These are phyloP conservation scores for Monilinia fructicola DNA, from an alignment of 2,329 filamentous ascomycete species.

Conservation along the genomic window DNA sequence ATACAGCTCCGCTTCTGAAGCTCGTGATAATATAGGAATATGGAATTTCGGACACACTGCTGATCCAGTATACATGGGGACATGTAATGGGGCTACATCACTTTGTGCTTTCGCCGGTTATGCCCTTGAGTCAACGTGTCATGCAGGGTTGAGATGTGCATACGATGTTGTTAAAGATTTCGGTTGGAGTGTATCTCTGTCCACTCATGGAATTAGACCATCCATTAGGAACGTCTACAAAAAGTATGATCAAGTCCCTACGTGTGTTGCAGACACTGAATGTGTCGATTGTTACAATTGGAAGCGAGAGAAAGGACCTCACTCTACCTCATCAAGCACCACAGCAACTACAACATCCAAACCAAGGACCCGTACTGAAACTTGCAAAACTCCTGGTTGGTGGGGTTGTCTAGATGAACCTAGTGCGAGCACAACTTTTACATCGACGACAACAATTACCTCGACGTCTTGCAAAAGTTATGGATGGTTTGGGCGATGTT, in stretches of 20 bases:
- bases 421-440: constrained; percentile 38
- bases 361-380: constrained; percentile 70
- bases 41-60: constrained; percentile 93
- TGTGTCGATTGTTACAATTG: constrained; percentile 86
- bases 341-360: constrained; percentile 53
- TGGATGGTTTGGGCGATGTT: constrained; percentile 24
- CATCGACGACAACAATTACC: constrained; percentile 29
- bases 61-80: constrained; percentile 88
- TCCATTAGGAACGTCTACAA: constrained; percentile 84
- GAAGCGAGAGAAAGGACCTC: constrained; percentile 93
- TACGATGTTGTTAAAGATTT: constrained; percentile 90
- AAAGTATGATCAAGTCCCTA: constrained; percentile 75
- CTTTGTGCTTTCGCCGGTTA: constrained; percentile 85
- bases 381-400: constrained; percentile 87
- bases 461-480: constrained; percentile 27
- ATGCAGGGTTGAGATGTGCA: constrained; percentile 79
- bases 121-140: constrained; percentile 83
- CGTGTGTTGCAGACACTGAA: constrained; percentile 69
- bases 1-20: constrained; percentile 51
- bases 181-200: constrained; percentile 86
- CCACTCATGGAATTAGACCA: constrained; percentile 80
- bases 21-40: constrained; percentile 67
- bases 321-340: constrained; percentile 66
- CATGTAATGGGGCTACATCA: constrained; percentile 82
- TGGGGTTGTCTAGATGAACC: constrained; percentile 49